Conservation (phyloP, 805 yeast species). For the Jamesozyma gamospora region DNA sequence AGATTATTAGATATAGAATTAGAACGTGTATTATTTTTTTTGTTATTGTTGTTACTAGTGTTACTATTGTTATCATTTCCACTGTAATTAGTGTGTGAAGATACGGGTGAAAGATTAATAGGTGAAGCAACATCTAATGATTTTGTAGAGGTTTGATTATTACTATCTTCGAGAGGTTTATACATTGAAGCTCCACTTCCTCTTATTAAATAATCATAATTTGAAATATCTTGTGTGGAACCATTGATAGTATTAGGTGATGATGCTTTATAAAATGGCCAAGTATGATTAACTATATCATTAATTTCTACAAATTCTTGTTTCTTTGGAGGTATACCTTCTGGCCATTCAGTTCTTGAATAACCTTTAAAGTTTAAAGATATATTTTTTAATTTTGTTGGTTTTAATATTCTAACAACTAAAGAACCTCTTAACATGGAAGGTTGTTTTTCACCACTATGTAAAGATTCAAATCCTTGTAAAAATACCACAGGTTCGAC, state of each 20-base stretch:
- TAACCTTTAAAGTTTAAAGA: slow-evolving; percentile 53
- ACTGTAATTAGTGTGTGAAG: not conserved
- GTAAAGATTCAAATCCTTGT: slow-evolving; percentile 68
- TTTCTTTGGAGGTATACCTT: slow-evolving; percentile 90
- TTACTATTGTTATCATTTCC: not conserved
- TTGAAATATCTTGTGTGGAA: not conserved
- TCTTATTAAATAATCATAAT: slow-evolving; percentile 5
- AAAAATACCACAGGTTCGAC: slow-evolving; percentile 75
- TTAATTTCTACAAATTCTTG: slow-evolving; percentile 53
- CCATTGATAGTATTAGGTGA: not conserved
- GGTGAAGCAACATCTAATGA: not conserved
- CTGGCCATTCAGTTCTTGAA: slow-evolving; percentile 90
- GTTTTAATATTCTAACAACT: slow-evolving; percentile 57
- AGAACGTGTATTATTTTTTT: not conserved
- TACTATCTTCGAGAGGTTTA: slow-evolving; percentile 5
- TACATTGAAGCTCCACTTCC: slow-evolving; percentile 14
- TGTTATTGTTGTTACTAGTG: not conserved
- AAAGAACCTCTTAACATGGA: slow-evolving; percentile 74
- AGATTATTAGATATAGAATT: slow-evolving; percentile 2
- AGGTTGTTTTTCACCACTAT: slow-evolving; percentile 59
- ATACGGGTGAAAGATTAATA: not conserved
- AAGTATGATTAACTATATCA: slow-evolving; percentile 65
- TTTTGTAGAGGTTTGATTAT: not conserved
- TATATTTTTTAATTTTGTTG: slow-evolving; percentile 59
- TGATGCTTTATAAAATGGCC: slow-evolving; percentile 66